Conservation (phyloP, 371 early-diverging fungal species). For the Mycotypha africana region DNA sequence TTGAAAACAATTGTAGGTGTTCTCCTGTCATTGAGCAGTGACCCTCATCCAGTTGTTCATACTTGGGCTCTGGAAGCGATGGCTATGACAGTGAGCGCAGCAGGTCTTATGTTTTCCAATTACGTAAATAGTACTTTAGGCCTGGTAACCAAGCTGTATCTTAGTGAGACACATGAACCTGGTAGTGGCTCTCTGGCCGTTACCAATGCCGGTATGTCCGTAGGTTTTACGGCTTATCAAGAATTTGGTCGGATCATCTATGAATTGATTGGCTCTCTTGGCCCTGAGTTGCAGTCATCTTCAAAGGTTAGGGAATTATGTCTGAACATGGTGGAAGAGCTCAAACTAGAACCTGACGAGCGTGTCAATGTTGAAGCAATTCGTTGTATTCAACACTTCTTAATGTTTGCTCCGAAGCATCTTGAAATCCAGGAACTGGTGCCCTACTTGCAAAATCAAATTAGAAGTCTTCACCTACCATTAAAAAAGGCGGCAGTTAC, state of each 20-base stretch:
- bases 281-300: constrained; percentile 84
- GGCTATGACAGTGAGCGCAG: constrained; percentile 80
- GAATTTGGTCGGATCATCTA: constrained; percentile 85
- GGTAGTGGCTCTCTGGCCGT: constrained; percentile 58
- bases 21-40: constrained; percentile 83
- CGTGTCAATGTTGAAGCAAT: constrained; percentile 84
- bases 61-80: constrained; percentile 89
- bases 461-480: constrained; percentile 60
- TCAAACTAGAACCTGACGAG: constrained; percentile 74
- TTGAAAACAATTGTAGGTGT: constrained; percentile 87
- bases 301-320: constrained; percentile 71
- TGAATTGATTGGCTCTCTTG: constrained; percentile 84
- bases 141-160: constrained; percentile 76
- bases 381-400: constrained; percentile 82
- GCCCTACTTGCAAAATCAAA: constrained; percentile 73
- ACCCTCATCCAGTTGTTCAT: constrained; percentile 92
- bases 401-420: constrained; percentile 81
- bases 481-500: constrained; percentile 78
- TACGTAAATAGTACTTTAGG: constrained; percentile 85
- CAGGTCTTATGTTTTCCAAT: constrained; percentile 87
- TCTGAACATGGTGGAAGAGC: constrained; percentile 70
- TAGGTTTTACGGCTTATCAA: constrained; percentile 60
- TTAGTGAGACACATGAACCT: constrained; percentile 86
- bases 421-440: constrained; percentile 66
- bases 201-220: constrained; percentile 57